Conservation (phyloP, 2,329 filamentous ascomycete species). For the Aspergillus versicolor region DNA sequence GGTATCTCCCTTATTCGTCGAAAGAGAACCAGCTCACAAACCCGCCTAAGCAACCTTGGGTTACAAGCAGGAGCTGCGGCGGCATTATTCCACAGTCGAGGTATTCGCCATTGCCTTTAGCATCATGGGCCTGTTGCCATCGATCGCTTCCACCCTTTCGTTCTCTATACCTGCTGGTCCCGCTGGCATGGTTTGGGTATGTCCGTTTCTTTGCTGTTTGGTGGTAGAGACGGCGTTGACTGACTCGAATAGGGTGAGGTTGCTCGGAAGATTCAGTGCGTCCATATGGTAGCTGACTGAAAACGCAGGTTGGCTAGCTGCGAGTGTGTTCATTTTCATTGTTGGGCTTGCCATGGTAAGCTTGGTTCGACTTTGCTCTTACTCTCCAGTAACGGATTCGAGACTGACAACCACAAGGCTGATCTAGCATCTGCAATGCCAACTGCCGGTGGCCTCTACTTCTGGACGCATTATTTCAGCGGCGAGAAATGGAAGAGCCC, state of each 20-base stretch:
- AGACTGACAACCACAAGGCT: constrained; percentile 31
- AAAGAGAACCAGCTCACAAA: constrained; percentile 16
- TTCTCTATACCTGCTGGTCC: constrained; percentile 61
- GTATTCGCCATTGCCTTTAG: constrained; percentile 60
- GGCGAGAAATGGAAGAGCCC: constrained; percentile 56
- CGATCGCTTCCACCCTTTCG: constrained; percentile 58
- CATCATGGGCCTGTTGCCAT: constrained; percentile 62
- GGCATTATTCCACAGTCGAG: constrained; percentile 61
- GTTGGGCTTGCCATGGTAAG: constrained; percentile 60
- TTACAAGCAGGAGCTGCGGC: constrained; percentile 60
- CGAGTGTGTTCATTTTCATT: constrained; percentile 56
- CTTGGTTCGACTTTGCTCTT: constrained; percentile 21
- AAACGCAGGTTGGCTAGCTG: constrained; percentile 52
- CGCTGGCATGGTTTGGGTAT: constrained; percentile 61
- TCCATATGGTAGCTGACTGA: not conserved
- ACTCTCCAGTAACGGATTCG: not conserved
- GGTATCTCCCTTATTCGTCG: constrained; percentile 8
- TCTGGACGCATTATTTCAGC: constrained; percentile 60
- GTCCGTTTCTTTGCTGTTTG: not conserved
- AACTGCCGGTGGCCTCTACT: constrained; percentile 59
- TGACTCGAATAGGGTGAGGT: constrained; percentile 13
- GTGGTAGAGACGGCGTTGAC: constrained; percentile 17
- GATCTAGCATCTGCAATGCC: constrained; percentile 57
- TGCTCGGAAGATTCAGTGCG: not conserved
- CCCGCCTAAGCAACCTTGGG: constrained; percentile 32